These are phyloP conservation scores for Panellus pusillus DNA, from an alignment of 768 basidiomycete genomes.

Conservation along the genomic window DNA sequence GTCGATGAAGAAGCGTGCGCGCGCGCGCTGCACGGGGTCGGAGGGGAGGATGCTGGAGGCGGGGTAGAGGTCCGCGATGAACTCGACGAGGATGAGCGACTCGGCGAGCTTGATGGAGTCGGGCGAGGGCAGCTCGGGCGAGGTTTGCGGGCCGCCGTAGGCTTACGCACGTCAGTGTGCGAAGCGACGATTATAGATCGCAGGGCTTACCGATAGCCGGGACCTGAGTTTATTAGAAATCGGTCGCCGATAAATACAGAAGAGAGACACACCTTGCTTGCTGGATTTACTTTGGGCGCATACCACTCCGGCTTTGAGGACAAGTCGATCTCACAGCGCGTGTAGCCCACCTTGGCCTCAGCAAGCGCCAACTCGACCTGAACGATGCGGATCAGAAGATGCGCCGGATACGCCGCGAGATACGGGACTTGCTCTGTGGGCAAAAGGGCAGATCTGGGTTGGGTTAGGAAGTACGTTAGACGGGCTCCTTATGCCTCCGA, in stretches of 20 bases:
- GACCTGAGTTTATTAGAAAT: background rate
- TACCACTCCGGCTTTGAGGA: slow-evolving; percentile 72
- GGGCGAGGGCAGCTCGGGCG: slow-evolving; percentile 56
- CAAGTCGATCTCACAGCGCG: slow-evolving; percentile 58
- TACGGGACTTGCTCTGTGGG: slow-evolving; percentile 47
- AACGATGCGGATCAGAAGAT: background rate
- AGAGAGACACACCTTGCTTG: slow-evolving; percentile 52
- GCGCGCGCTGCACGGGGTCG: slow-evolving; percentile 57
- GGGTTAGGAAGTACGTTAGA: slow-evolving; percentile 3
- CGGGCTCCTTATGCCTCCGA: background rate
- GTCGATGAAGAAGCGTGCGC: slow-evolving; percentile 65
- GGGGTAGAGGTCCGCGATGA: slow-evolving; percentile 61
- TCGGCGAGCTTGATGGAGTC: slow-evolving; percentile 64
- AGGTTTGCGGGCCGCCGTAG: slow-evolving; percentile 59
- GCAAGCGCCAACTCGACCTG: slow-evolving; percentile 63
- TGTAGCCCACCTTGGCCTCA: slow-evolving; percentile 51
- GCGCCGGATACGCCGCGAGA: background rate
- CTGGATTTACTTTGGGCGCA: slow-evolving; percentile 62
- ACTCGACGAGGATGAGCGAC: slow-evolving; percentile 65
- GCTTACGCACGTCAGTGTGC: slow-evolving; percentile 26
- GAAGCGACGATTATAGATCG: background rate
- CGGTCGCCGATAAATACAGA: background rate
- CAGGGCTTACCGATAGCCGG: slow-evolving; percentile 6
- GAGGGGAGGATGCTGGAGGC: slow-evolving; percentile 48
- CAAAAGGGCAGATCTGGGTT: slow-evolving; percentile 55